Evolutionary conservation across 352 stramenopile species (phyloP).

Genomic region (Phytophthora pinifolia): DNA sequence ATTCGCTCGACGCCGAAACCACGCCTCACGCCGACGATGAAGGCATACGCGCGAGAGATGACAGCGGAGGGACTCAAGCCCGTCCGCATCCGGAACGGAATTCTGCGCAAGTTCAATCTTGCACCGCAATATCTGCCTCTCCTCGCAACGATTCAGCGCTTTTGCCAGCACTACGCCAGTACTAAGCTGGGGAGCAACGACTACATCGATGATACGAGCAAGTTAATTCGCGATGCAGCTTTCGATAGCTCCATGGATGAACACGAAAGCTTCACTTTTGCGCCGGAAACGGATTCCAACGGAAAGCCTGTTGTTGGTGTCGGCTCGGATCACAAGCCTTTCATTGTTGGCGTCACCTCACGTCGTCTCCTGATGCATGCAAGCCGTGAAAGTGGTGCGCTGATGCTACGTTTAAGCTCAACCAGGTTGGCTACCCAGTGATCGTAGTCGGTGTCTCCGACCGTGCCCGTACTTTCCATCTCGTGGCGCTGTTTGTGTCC

Average conservation of each 20-base stretch:
- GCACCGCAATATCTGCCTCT: not conserved
- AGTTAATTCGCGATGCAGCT: constrained; percentile 1
- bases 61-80: not conserved
- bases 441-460: constrained; percentile 1
- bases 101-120: constrained; percentile 1
- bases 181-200: constrained; percentile 4
- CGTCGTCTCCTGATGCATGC: too few species aligned
- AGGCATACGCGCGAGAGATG: constrained; percentile 3
- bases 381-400: too few species aligned
- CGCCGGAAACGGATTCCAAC: not conserved
- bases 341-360: constrained; percentile 6
- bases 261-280: constrained; percentile 8
- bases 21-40: not conserved
- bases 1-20: not conserved
- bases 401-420: constrained; percentile 23
- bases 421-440: not conserved
- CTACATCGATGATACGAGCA: not conserved
- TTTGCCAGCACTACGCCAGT: constrained; percentile 3
- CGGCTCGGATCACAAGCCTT: constrained; percentile 2
- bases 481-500: not conserved
- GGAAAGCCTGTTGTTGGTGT: not conserved
- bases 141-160: constrained; percentile 3
- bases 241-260: not conserved
- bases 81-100: not conserved
- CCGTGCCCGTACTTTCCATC: not conserved